phyloP scores from a whole-genome alignment of 2,329 filamentous ascomycete species.

The Claviceps maximensis region DNA sequence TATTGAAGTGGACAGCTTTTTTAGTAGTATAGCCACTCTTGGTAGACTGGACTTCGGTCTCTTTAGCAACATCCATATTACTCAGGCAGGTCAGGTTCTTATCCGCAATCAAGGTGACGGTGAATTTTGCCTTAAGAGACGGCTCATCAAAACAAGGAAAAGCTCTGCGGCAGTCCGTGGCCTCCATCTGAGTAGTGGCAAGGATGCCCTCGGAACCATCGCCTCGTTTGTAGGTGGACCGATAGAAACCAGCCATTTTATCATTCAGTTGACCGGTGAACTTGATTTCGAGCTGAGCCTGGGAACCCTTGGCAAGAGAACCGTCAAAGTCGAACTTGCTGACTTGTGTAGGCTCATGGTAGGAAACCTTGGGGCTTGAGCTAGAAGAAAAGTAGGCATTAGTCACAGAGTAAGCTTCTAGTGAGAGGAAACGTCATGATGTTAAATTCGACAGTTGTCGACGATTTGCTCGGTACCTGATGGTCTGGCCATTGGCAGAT shows the following conservation, averaged over 20 bases:
- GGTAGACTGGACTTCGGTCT: constrained; percentile 46
- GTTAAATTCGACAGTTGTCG: background rate
- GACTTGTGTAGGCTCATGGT: constrained; percentile 69
- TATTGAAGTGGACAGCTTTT: constrained; percentile 80
- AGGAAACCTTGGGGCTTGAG: constrained; percentile 37
- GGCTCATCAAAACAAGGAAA: constrained; percentile 98
- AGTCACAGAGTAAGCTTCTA: background rate
- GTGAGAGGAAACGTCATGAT: background rate
- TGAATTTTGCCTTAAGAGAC: constrained; percentile 83
- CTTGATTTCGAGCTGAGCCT: constrained; percentile 46
- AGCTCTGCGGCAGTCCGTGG: constrained; percentile 80
- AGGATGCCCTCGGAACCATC: constrained; percentile 71
- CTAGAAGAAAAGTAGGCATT: background rate
- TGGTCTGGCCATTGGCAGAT: constrained; percentile 32
- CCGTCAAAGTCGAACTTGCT: constrained; percentile 71
- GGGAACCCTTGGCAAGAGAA: constrained; percentile 57
- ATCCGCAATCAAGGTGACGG: constrained; percentile 80
- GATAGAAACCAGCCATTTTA: constrained; percentile 96
- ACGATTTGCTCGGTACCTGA: constrained; percentile 23
- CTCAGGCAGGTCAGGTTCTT: constrained; percentile 83
- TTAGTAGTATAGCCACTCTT: constrained; percentile 40
- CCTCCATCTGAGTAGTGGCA: constrained; percentile 91
- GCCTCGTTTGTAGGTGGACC: constrained; percentile 77
- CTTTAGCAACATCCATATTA: constrained; percentile 88
- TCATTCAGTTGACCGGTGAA: constrained; percentile 77